These are phyloP conservation scores for Phoenix roebelenii DNA, from an alignment of 176 grass and related monocot species.

Conservation along the genomic window DNA sequence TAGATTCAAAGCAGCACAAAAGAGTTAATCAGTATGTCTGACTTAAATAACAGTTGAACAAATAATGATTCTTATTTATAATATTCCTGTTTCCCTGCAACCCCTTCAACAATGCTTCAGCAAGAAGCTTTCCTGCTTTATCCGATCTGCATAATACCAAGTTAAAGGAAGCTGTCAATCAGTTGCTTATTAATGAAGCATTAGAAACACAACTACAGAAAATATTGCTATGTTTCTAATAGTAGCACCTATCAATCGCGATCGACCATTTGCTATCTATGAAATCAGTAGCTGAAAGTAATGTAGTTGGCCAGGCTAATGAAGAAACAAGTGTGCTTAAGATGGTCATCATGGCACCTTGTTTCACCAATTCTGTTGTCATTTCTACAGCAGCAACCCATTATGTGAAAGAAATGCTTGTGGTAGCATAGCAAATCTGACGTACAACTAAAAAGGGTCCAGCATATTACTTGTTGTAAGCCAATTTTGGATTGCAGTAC, in stretches of 20 bases:
- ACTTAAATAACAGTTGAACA: background rate
- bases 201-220: too few relatives aligned
- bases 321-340: constrained; percentile 61
- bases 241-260: constrained; percentile 74
- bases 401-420: constrained; percentile 6
- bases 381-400: constrained; percentile 33
- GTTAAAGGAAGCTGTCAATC: background rate
- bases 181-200: too few relatives aligned
- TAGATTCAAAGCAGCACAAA: constrained; percentile 10
- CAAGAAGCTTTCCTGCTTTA: constrained; percentile 92
- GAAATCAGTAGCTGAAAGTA: constrained; percentile 77
- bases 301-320: constrained; percentile 71
- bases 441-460: too few relatives aligned
- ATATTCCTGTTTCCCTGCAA: constrained; percentile 82
- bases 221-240: too few relatives aligned
- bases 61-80: constrained; percentile 2
- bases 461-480: constrained; percentile 62
- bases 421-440: background rate
- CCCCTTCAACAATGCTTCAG: constrained; percentile 74
- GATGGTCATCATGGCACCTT: constrained; percentile 85
- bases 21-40: constrained; percentile 11
- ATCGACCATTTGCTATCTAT: constrained; percentile 92
- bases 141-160: constrained; percentile 52
- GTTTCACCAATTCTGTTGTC: constrained; percentile 69
- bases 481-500: constrained; percentile 90